A percentile compares a stretch with the other conserved stretches of the same genome.
phyloP scores from a whole-genome alignment of 192 early-diverging fungal genomes.

The Podila verticillata region DNA sequence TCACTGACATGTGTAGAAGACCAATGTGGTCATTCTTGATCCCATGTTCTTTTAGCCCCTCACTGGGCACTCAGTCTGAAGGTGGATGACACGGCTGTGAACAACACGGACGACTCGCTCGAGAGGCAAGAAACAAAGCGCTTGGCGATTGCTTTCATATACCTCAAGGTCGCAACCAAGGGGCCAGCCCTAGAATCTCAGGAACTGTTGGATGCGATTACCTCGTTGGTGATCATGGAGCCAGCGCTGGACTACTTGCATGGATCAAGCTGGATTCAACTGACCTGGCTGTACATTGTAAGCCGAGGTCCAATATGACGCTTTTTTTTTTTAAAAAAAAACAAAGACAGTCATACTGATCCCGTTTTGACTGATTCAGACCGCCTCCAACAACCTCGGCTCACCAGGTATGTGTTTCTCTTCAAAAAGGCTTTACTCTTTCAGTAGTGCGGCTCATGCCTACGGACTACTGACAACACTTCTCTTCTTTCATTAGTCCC shows the following conservation, averaged over 20 bases:
- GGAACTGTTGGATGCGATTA: neutral
- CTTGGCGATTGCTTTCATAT: neutral
- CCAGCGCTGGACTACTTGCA: neutral
- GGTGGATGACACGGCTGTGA: neutral
- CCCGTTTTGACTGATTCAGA: too few species aligned
- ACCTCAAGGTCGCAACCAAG: neutral
- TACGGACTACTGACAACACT: neutral
- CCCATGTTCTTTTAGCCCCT: too few species aligned
- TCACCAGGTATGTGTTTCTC: too few species aligned
- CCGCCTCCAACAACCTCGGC: too few species aligned
- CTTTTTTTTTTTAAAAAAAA: too few species aligned
- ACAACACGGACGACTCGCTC: neutral
- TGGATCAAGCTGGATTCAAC: neutral
- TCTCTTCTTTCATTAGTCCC: neutral
- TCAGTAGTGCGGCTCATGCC: too few species aligned
- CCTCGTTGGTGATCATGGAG: neutral
- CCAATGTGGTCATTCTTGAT: too few species aligned
- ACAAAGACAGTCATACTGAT: too few species aligned
- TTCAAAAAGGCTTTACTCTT: too few species aligned
- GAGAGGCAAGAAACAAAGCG: neutral
- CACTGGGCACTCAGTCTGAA: neutral
- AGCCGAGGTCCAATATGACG: too few species aligned
- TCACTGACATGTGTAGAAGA: too few species aligned
- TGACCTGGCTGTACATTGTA: neutral
- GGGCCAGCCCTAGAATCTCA: neutral